Conservation (phyloP, 768 basidiomycete species). For the Leccinum disarticulatum region DNA sequence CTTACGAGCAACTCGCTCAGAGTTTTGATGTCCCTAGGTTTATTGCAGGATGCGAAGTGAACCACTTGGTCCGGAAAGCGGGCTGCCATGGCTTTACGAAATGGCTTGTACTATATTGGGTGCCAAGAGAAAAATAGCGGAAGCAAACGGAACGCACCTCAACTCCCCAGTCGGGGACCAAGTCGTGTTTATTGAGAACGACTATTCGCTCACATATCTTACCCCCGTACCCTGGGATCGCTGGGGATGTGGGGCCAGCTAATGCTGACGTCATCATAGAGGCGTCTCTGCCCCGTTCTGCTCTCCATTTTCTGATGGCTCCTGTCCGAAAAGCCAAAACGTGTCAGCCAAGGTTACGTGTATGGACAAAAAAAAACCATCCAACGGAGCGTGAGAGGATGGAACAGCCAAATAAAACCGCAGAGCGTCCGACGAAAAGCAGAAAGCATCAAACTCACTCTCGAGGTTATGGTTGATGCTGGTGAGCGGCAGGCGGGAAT, state of each 20-base stretch:
- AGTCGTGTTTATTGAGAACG: slow-evolving; percentile 90
- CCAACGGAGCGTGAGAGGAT: slow-evolving; percentile 22
- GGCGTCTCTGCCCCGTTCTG: slow-evolving; percentile 61
- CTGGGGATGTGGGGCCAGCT: slow-evolving; percentile 11
- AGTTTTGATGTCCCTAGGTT: slow-evolving; percentile 59
- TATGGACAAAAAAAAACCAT: slow-evolving; percentile 12
- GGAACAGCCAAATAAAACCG: slow-evolving; percentile 14
- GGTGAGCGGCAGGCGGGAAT: slow-evolving; percentile 89
- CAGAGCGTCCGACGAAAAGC: not conserved
- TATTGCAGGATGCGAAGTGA: slow-evolving; percentile 73
- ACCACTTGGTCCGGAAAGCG: slow-evolving; percentile 70
- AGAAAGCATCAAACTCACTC: slow-evolving; percentile 44
- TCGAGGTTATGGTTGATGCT: slow-evolving; percentile 92
- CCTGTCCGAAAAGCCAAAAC: slow-evolving; percentile 39
- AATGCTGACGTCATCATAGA: slow-evolving; percentile 40
- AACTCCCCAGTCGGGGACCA: slow-evolving; percentile 86
- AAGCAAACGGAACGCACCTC: slow-evolving; percentile 49
- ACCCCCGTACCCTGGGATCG: slow-evolving; percentile 26
- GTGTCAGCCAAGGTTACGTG: slow-evolving; percentile 8
- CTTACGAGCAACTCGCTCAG: slow-evolving; percentile 71
- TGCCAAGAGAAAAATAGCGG: not conserved
- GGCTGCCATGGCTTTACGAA: slow-evolving; percentile 65
- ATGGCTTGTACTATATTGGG: slow-evolving; percentile 51
- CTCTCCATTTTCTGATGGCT: slow-evolving; percentile 65
- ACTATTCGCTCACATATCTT: slow-evolving; percentile 78